Base-by-base conservation (phyloP, 805 yeast species). In the Jamesozyma lodderae region DNA sequence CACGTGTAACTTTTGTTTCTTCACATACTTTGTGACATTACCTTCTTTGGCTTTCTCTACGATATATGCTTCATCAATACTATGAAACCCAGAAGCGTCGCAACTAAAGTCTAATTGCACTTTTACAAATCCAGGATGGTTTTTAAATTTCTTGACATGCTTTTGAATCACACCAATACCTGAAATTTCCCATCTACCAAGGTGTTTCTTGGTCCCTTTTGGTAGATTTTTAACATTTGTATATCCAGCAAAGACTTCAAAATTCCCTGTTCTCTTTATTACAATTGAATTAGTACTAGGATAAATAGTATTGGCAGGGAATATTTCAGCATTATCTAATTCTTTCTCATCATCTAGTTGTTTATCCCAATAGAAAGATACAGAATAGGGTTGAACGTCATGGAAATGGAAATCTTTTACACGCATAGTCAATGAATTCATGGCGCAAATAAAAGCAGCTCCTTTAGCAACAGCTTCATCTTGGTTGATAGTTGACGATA, bases 381-480 rank as follows among this genome's bases (percentile, higher is more conserved):
- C 31, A 14, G 31, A 15, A 28, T 6, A 28, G 5, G 18, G 18
- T 14, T 28, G 14, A 17, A 28, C 14, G 13, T 19, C 30, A 17
- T 20, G 21, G 22, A 35, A 28, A n/a, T 29, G 62, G 86, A 90
- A 70, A 96, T 71, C 86, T 82, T 29, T 35, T 10, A 35, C 24
- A 4, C 18, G 11, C 4, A 35, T 11, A 10, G 33, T 22, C 14
- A n/a, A 14, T 9, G 29, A 35, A 23, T 29, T 17, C 25, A 26
- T 35, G 51, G 97, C 97, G 66, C 97, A 92, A 59, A 92, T 83
- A 68, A 90, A 90, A 36, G 97, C 95, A 55, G 95, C 94, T 72
- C 98, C 98, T 67, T 88, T 84, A 41, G 97, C 96, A 64, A 88
- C 82, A 44, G 97, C 96, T 75, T 90, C 98, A 63, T 90, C 98